These are phyloP conservation scores for Ascocoryne sarcoides DNA, from an alignment of 2,329 filamentous ascomycete genomes.

Conservation along the genomic window DNA sequence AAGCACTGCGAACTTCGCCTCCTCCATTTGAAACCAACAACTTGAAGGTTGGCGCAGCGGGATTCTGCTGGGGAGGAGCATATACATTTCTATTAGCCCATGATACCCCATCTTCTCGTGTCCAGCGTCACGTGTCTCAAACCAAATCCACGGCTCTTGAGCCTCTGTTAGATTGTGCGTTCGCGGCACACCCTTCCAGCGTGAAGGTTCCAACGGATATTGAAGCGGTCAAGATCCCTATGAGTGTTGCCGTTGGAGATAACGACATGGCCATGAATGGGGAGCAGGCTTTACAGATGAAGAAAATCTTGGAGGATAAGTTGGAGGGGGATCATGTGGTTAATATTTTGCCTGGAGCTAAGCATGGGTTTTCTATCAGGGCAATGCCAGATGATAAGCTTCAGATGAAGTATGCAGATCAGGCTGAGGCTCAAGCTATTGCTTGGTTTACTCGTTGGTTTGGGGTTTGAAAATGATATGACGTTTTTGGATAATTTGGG, in stretches of 20 bases:
- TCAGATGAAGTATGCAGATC: slow-evolving; percentile 27
- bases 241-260: slow-evolving; percentile 39
- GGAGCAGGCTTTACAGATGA: slow-evolving; percentile 19
- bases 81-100: slow-evolving; percentile 41
- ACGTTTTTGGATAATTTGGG: no score
- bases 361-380: slow-evolving; percentile 35
- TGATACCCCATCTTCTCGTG: slow-evolving; percentile 24
- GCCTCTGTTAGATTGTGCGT: slow-evolving; percentile 40
- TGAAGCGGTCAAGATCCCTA: slow-evolving; percentile 35
- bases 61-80: slow-evolving; percentile 57
- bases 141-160: slow-evolving; percentile 1
- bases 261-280: slow-evolving; percentile 34
- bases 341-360: slow-evolving; percentile 30
- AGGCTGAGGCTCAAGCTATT: slow-evolving; percentile 33
- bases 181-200: slow-evolving; percentile 44
- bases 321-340: slow-evolving; percentile 27
- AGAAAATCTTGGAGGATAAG: slow-evolving; percentile 24
- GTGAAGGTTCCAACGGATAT: slow-evolving; percentile 38
- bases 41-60: slow-evolving; percentile 42
- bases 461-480: no score
- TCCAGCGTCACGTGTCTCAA: slow-evolving; percentile 12
- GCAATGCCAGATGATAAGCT: slow-evolving; percentile 28
- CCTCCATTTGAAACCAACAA: slow-evolving; percentile 22
- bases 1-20: slow-evolving; percentile 26
- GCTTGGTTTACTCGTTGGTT: slow-evolving; percentile 28